A percentile compares a stretch with the other conserved stretches of the same genome.
These are phyloP conservation scores for Asparagopsis taxiformis DNA, from an alignment of 31 red algal genomes.

Conservation along the genomic window DNA sequence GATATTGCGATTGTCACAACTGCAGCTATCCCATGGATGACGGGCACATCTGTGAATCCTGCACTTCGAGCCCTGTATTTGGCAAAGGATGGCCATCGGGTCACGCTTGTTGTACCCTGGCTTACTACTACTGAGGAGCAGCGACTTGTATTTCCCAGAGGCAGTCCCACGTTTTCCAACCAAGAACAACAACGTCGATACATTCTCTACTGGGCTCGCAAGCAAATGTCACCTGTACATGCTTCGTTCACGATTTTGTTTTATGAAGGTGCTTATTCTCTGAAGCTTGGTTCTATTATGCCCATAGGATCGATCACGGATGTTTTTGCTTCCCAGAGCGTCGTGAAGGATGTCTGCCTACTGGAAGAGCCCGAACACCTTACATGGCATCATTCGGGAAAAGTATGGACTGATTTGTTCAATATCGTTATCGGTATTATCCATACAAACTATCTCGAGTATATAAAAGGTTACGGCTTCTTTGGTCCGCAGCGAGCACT, in stretches of 20 bases:
- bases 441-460: slow-evolving; percentile 86
- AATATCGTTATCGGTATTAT: slow-evolving; percentile 65
- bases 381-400: slow-evolving; percentile 78
- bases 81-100: slow-evolving; percentile 64
- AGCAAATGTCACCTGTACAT: slow-evolving; percentile 45
- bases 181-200: slow-evolving; percentile 34
- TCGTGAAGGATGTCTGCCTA: slow-evolving; percentile 68
- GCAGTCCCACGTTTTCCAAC: slow-evolving; percentile 37
- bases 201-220: slow-evolving; percentile 54
- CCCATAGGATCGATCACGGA: slow-evolving; percentile 72
- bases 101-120: slow-evolving; percentile 84
- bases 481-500: slow-evolving; percentile 61
- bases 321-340: slow-evolving; percentile 46
- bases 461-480: slow-evolving; percentile 61
- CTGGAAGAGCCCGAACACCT: slow-evolving; percentile 93
- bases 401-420: slow-evolving; percentile 76
- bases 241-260: slow-evolving; percentile 34
- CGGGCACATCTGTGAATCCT: slow-evolving; percentile 83
- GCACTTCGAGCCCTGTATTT: slow-evolving; percentile 71
- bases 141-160: slow-evolving; percentile 53
- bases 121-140: slow-evolving; percentile 66
- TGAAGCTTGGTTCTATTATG: slow-evolving; percentile 69
- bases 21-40: slow-evolving; percentile 89
- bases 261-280: slow-evolving; percentile 76
- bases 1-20: slow-evolving; percentile 86